These are phyloP conservation scores for Exophiala spinifera DNA, from an alignment of 2,329 filamentous ascomycete species.

Conservation along the genomic window DNA sequence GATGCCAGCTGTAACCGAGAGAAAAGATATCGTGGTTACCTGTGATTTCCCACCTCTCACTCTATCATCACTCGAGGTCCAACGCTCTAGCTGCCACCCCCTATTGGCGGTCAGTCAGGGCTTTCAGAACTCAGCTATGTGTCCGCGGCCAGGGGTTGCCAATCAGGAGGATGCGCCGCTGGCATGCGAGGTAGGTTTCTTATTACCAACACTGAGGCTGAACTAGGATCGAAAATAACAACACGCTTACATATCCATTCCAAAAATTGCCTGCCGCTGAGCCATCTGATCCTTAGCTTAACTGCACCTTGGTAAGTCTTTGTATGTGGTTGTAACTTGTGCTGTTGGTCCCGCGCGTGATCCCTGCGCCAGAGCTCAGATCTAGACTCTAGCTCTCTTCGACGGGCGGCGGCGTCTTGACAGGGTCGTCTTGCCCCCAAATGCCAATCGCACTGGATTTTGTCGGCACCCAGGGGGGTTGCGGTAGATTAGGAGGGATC, in stretches of 20 bases:
- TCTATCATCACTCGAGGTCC: conserved; percentile 70
- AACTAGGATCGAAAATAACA: conserved; percentile 18
- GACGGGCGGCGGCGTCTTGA: background rate
- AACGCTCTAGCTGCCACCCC: conserved; percentile 57
- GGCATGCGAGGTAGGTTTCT: background rate
- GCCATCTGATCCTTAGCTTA: conserved; percentile 7
- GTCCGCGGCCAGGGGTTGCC: background rate
- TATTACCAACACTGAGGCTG: conserved; percentile 2
- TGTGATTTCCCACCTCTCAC: conserved; percentile 71
- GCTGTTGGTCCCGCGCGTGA: background rate
- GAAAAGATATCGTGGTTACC: conserved; percentile 32
- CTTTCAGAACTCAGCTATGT: too few species aligned
- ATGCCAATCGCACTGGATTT: too few species aligned
- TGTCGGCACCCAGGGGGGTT: too few species aligned
- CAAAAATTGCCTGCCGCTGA: conserved; percentile 19
- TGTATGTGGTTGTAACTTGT: too few species aligned
- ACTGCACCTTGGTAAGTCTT: background rate
- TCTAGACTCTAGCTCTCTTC: background rate
- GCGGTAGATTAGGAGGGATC: too few species aligned
- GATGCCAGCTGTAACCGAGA: background rate
- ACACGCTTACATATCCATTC: conserved; percentile 21
- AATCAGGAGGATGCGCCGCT: conserved; percentile 18
- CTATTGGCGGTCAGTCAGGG: conserved; percentile 13
- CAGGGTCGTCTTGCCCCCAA: too few species aligned
- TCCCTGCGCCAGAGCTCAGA: background rate